Evolutionary conservation across 2,329 filamentous ascomycete species (phyloP), one percentile per base, ranked within the genome.

Genomic region (Diaporthe nobilis): DNA sequence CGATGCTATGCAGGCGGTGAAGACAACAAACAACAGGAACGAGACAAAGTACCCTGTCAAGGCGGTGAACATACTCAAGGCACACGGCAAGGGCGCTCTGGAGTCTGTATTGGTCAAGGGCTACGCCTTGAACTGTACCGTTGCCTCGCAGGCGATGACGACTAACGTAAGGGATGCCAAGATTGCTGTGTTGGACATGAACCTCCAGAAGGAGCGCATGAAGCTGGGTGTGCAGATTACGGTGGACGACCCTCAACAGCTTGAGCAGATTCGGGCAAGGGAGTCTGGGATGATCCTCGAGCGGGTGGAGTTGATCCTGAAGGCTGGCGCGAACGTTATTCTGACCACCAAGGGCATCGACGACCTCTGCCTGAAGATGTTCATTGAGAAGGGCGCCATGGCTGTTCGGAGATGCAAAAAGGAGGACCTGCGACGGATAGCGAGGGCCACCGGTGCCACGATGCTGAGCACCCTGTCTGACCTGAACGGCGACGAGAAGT

Each of bases 301-400:
- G 83, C 91, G 95, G 78, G 93, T 99, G 72, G 96, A 99, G 85
- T 94, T 99, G 94, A 98, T 99, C 79, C 90, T 99, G 78, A 98
- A 98, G 89, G 93, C 97, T 17, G 97, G 97, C 76, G 97, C 97
- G 78, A 99, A 98, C 84, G 97, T 99, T 77, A 89, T 99, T 76
- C 88, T 99, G 79, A 99, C 97, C 9, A 99, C 97, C 77, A 99
- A 99, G 90, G 97, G 97, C 81, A 99, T 99, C 79, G 97, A 99
- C 82, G 97, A 99, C 81, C 89, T 99, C 83, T 95, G 95, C 80
- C 87, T 99, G 79, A 99, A 99, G 90, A 90, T 94, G 77, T 98
- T 99, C 83, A 89, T 99, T 75, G 97, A 99, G 88, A 94, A 92
- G 84, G 96, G 96, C 77, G 96, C 95, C 76, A 98, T 99, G 94